A percentile compares a stretch with the other conserved stretches of the same genome.
These are phyloP conservation scores for Luffa acutangula DNA, from an alignment of 306 rosid species.

Conservation along the genomic window DNA sequence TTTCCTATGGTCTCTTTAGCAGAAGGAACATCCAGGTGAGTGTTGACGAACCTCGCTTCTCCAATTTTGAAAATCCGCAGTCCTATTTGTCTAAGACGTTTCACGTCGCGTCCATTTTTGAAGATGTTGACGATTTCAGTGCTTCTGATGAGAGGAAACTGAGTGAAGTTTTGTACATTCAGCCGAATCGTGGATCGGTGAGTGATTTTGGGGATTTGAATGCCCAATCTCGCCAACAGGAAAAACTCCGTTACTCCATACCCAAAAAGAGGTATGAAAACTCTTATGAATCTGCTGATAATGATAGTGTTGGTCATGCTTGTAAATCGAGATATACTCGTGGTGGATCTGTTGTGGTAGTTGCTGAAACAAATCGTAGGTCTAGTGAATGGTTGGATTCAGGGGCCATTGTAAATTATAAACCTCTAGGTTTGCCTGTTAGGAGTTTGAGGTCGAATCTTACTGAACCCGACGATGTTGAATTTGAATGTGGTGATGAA, in stretches of 20 bases:
- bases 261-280: conserved; percentile 33
- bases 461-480: conserved; percentile 23
- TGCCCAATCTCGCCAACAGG: not conserved
- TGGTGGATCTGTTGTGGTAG: conserved; percentile 45
- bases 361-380: conserved; percentile 44
- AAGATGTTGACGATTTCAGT: conserved; percentile 35
- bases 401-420: conserved; percentile 24
- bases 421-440: conserved; percentile 71
- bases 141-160: conserved; percentile 30
- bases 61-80: conserved; percentile 27
- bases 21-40: conserved; percentile 41
- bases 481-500: conserved; percentile 33
- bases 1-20: conserved; percentile 72
- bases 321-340: conserved; percentile 1
- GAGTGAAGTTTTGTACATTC: not conserved
- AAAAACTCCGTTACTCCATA: conserved; percentile 12
- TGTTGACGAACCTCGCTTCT: conserved; percentile 14
- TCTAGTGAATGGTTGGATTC: conserved; percentile 28
- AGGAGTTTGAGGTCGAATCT: conserved; percentile 53
- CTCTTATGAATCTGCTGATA: conserved; percentile 20
- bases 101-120: conserved; percentile 40
- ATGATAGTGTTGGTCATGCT: not conserved
- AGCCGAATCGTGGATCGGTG: not conserved
- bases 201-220: not conserved
- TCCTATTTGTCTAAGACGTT: conserved; percentile 56